Conservation (phyloP, 108 stramenopile species). For the Skeletonema menzelii region DNA sequence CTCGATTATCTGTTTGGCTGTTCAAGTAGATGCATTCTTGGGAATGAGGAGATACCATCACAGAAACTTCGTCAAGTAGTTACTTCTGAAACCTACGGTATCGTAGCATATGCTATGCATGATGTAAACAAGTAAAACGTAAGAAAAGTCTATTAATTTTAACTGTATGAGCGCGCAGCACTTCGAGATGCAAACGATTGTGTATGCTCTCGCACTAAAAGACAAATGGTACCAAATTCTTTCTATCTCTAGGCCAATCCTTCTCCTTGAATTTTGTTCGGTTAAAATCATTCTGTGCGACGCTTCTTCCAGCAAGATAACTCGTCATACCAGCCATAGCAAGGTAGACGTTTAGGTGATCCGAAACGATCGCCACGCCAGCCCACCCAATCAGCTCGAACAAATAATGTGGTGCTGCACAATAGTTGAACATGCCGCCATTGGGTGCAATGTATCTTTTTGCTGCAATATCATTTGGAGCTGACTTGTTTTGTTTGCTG, state of each 20-base stretch:
- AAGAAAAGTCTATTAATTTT: too few relatives aligned
- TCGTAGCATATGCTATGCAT: too few relatives aligned
- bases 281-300: constrained; percentile 63
- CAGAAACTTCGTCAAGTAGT: too few relatives aligned
- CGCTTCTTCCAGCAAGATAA: constrained; percentile 57
- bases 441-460: constrained; percentile 54
- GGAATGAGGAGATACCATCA: too few relatives aligned
- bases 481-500: not conserved
- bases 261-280: constrained; percentile 44
- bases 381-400: constrained; percentile 73
- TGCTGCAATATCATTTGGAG: not conserved
- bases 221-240: constrained; percentile 60
- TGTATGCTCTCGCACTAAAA: constrained; percentile 29
- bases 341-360: constrained; percentile 47
- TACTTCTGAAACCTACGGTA: too few relatives aligned
- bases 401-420: constrained; percentile 69
- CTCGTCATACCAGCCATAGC: constrained; percentile 42
- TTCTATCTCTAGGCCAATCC: constrained; percentile 56
- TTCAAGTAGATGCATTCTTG: too few relatives aligned
- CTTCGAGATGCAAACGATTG: too few relatives aligned
- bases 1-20: too few relatives aligned
- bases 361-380: constrained; percentile 54
- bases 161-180: too few relatives aligned
- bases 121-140: too few relatives aligned
- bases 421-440: constrained; percentile 60